phyloP scores from a whole-genome alignment of 164 flowering plant genomes.

The Sextonia rubra region DNA sequence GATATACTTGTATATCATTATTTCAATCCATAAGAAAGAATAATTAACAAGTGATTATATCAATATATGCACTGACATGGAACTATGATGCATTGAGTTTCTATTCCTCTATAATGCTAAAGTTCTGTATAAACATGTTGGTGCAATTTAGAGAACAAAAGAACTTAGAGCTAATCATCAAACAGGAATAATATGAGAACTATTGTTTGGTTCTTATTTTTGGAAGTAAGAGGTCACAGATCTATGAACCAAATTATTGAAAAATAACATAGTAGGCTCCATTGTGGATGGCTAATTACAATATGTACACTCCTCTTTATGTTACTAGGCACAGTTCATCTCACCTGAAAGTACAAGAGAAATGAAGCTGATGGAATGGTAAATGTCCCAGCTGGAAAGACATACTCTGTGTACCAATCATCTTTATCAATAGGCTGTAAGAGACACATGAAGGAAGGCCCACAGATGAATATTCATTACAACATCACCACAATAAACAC shows the following conservation, averaged over 20 bases:
- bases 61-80: neutral
- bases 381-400: conserved; percentile 6
- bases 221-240: neutral
- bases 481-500: too few species aligned
- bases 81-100: neutral
- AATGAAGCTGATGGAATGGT: conserved; percentile 1
- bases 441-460: neutral
- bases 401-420: conserved; percentile 13
- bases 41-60: neutral
- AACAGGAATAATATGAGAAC: neutral
- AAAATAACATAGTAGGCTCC: neutral
- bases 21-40: too few species aligned
- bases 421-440: conserved; percentile 18
- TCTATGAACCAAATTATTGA: neutral
- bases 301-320: neutral
- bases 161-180: neutral
- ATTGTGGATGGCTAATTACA: neutral
- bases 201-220: neutral
- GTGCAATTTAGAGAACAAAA: neutral
- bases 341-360: conserved; percentile 17
- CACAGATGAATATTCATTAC: too few species aligned
- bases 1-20: neutral
- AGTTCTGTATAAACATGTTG: neutral
- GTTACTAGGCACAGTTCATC: neutral
- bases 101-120: neutral